Base-by-base conservation (phyloP, 768 basidiomycete species). In the Mycena olivaceomarginata region DNA sequence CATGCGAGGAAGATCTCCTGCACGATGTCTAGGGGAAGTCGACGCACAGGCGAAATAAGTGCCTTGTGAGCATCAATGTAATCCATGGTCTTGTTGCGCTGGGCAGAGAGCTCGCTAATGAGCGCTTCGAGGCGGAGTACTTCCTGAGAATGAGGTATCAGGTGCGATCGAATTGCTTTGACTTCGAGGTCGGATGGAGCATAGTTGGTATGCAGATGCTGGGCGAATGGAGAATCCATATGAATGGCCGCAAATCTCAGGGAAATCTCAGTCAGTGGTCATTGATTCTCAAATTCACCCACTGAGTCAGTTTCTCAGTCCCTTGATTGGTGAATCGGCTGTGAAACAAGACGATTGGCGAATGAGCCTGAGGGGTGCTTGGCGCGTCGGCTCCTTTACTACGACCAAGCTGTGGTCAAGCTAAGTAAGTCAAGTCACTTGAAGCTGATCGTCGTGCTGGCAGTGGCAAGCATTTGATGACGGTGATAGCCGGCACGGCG, bases 1-100 rank as follows among this genome's bases (percentile, higher is more conserved):
- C 84, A 85, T 5, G 64, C 73, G 9, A 81, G 22, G 57, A 85
- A 85, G 13, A 85, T 81, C 41, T 83, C 82, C 5, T 72, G 73
- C 4, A 85, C 60, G n/a, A 81, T 62, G 51, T 85, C 84, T 0
- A 68, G 9, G 13, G 85, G 82, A 3, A 85, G 39, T 6, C 77
- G 72, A 15, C 79, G 82, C 15, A 82, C 74, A 31, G 81, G 80
- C 0, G 84, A 80, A 43, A 81, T 25, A 1, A 85, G 78, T 1
- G 80, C 80, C 22, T 59, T 76, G 67, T 84, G 83, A 51, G 66
- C 76, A 43, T 79, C 31, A 7, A 85, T 60, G 41, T 71, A 60
- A 4, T 37, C 31, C 15, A 37, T 4, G 11, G 15, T 37, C 16
- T 39, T 37, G 11, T 12, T 13, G 25, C 59, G 59, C 31, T 60